These are phyloP conservation scores for Talaromyces sp. DNA, from an alignment of 2,329 filamentous ascomycete genomes.

Conservation along the genomic window DNA sequence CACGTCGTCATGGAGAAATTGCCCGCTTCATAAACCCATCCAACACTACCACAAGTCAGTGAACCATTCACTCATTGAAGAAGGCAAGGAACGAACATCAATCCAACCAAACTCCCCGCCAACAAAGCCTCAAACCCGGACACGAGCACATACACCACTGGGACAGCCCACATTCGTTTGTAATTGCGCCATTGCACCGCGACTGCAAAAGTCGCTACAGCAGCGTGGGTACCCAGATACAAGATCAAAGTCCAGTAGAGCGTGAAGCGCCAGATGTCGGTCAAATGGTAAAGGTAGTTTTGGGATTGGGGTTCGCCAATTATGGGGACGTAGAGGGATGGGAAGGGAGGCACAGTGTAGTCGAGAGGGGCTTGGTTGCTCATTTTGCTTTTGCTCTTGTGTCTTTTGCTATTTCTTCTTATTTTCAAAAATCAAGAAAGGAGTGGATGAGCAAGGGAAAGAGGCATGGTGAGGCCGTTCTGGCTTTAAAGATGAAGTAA, in stretches of 20 bases:
- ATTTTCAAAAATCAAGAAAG: not conserved
- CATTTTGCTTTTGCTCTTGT: constrained; percentile 2
- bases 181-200: constrained; percentile 59
- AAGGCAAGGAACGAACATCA: constrained; percentile 58
- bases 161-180: constrained; percentile 63
- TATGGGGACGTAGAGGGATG: constrained; percentile 74
- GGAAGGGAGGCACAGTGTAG: constrained; percentile 70
- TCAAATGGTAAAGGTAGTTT: constrained; percentile 66
- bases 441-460: not conserved
- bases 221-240: constrained; percentile 69
- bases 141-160: constrained; percentile 65
- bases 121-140: constrained; percentile 73
- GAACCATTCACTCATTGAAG: not conserved
- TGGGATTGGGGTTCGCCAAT: constrained; percentile 54
- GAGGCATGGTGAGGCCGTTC: not conserved
- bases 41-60: constrained; percentile 53
- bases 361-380: constrained; percentile 49
- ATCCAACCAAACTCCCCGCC: constrained; percentile 74
- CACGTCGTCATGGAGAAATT: constrained; percentile 91
- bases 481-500: not conserved
- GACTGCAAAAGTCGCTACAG: constrained; percentile 67
- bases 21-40: constrained; percentile 74
- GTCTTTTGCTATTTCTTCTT: no score
- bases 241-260: constrained; percentile 80
- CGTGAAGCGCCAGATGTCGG: constrained; percentile 83